These are phyloP conservation scores for Catharanthus roseus DNA, from an alignment of 257 asterid species.

Conservation along the genomic window DNA sequence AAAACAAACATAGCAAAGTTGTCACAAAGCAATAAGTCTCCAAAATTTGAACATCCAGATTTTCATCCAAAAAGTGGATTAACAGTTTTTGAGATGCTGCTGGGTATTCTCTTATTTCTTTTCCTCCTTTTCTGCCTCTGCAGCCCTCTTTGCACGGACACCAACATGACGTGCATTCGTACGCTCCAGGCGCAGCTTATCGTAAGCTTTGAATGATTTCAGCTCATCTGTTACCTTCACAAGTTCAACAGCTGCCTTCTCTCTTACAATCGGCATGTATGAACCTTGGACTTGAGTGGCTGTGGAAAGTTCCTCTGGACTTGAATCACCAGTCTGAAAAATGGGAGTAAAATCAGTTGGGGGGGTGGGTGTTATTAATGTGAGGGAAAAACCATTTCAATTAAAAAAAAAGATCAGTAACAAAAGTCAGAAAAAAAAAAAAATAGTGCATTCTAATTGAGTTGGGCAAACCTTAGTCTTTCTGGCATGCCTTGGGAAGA, in stretches of 20 bases:
- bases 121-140: slow-evolving; percentile 92
- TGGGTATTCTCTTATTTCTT: slow-evolving; percentile 38
- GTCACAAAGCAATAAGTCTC: neutral
- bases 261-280: slow-evolving; percentile 53
- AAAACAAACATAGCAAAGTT: neutral
- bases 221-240: slow-evolving; percentile 47
- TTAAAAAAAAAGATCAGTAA: neutral
- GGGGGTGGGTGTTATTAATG: no score
- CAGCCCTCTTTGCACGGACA: slow-evolving; percentile 78
- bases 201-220: slow-evolving; percentile 69
- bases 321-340: slow-evolving; percentile 71
- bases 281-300: slow-evolving; percentile 71
- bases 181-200: slow-evolving; percentile 73
- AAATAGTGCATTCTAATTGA: neutral
- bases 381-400: no score
- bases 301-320: slow-evolving; percentile 62
- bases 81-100: neutral
- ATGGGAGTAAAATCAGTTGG: neutral
- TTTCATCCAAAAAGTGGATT: neutral
- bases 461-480: slow-evolving; percentile 19
- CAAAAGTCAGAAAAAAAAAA: neutral
- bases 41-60: neutral
- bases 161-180: slow-evolving; percentile 66
- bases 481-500: slow-evolving; percentile 31
- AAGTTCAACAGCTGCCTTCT: slow-evolving; percentile 14